phyloP scores from a whole-genome alignment of 1,139 yeast species.

The Candida tropicalis region DNA sequence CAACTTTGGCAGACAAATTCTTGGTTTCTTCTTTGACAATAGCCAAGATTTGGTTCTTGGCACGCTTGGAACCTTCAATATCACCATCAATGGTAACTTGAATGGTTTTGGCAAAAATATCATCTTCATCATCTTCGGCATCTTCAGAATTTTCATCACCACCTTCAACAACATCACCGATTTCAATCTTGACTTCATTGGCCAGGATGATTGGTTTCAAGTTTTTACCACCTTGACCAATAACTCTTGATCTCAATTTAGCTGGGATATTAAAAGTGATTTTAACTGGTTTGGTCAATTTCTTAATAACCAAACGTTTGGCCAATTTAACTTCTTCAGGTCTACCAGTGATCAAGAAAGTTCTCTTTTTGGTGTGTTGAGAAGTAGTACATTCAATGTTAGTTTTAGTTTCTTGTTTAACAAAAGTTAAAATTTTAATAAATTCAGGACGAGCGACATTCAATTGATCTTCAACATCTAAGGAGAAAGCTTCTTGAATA shows the following conservation, averaged over 20 bases:
- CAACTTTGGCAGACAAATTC: constrained; percentile 50
- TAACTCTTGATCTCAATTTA: constrained; percentile 74
- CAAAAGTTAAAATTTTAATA: constrained; percentile 60
- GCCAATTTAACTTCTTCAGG: constrained; percentile 71
- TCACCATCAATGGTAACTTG: constrained; percentile 80
- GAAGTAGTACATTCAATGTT: constrained; percentile 86
- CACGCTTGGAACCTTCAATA: constrained; percentile 76
- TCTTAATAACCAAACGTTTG: constrained; percentile 73
- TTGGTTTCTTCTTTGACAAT: constrained; percentile 80
- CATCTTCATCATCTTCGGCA: constrained; percentile 33
- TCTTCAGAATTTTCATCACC: constrained; percentile 20
- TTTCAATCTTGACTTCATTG: constrained; percentile 75
- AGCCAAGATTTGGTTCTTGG: constrained; percentile 67
- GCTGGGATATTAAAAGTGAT: constrained; percentile 72
- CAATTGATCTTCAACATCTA: constrained; percentile 68
- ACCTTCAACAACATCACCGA: constrained; percentile 45
- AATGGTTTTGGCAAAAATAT: constrained; percentile 56
- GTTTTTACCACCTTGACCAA: constrained; percentile 87
- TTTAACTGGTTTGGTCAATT: constrained; percentile 74
- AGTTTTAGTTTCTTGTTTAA: constrained; percentile 64
- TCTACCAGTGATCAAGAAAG: constrained; percentile 82
- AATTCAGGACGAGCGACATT: constrained; percentile 66
- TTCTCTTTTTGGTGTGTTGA: constrained; percentile 73
- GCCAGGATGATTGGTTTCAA: constrained; percentile 77
- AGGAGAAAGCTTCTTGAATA: constrained; percentile 74